Evolutionary conservation across 768 basidiomycete species (phyloP), one percentile per base, ranked within the genome.

Genomic region (Podaxis mareebaensis): DNA sequence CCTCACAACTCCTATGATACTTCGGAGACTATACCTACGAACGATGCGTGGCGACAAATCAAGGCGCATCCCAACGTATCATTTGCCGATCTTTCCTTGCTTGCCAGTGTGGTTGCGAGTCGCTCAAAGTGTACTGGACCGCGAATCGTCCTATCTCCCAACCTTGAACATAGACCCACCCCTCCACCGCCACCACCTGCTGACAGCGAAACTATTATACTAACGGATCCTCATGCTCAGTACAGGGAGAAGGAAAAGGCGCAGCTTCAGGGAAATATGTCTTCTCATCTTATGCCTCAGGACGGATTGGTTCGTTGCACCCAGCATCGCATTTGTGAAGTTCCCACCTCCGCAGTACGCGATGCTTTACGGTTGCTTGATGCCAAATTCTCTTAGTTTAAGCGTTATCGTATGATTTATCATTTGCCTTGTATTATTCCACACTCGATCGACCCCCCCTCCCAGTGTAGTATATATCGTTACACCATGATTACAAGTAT

Each of bases 31-130:
- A 89, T 95, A 39, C 84, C 92, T 20, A 92, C 91, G 61, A 89
- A 89, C 70, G 86, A 88, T 61, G 93, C 93, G 7, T 95, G 93
- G 91, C 85, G 84, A 30, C 87, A 87, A 67, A 80, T 96, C 65
- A 94, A 95, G 75, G 85, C 87, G 11, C 95, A 96, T 74, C 95
- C 95, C 2, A 95, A 94, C 67, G 88, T 92, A 58, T 85, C 88
- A 33, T 95, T 95, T 71, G 85, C 92, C 13, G 92, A 96, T 75
- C 79, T 96, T 58, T 77, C 86, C 2, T 80, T 96, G 58, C 83
- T 96, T 49, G 95, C 95, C 2, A 93, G 93, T 57, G 95, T 96
- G 46, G 93, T 96, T 46, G 88, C 92, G 7, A 90, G 92, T 60
- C 82, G 90, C 57, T 88, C 92, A 48, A 88, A 84, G 72, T 94